These are phyloP conservation scores for Monilinia vaccinii-corymbosi DNA, from an alignment of 2,329 filamentous ascomycete genomes.

Conservation along the genomic window DNA sequence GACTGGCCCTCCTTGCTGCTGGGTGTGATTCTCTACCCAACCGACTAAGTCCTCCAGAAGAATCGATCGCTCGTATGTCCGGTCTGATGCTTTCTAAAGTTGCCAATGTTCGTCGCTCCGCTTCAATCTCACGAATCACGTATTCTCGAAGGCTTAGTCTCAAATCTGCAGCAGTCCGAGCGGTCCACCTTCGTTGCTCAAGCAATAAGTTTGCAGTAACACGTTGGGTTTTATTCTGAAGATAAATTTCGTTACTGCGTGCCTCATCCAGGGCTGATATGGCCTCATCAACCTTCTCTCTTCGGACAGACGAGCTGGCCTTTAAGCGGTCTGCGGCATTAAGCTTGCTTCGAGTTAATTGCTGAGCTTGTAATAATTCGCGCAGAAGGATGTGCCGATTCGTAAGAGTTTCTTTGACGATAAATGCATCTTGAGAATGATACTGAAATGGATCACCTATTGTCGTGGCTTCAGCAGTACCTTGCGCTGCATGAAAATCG, in stretches of 20 bases:
- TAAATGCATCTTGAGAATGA: constrained; percentile 90
- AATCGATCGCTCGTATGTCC: constrained; percentile 87
- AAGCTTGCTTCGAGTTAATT: constrained; percentile 71
- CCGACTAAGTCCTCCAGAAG: constrained; percentile 79
- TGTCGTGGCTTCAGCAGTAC: constrained; percentile 91
- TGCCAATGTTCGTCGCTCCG: constrained; percentile 82
- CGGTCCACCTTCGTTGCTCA: constrained; percentile 87
- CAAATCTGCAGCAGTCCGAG: constrained; percentile 75
- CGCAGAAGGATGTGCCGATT: constrained; percentile 95
- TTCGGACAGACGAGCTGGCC: constrained; percentile 72
- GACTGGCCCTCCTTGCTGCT: constrained; percentile 56
- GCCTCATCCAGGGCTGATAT: constrained; percentile 85
- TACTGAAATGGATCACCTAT: constrained; percentile 90
- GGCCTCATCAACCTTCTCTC: constrained; percentile 97
- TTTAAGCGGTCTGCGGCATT: constrained; percentile 84
- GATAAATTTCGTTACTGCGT: constrained; percentile 67
- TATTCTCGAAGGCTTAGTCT: constrained; percentile 81
- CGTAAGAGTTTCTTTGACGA: constrained; percentile 95
- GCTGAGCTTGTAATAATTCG: constrained; percentile 85
- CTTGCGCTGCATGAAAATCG: constrained; percentile 92
- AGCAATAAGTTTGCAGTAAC: constrained; percentile 83
- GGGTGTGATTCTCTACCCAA: constrained; percentile 86
- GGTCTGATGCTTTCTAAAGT: constrained; percentile 89
- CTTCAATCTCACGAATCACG: constrained; percentile 88
- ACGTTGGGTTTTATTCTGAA: constrained; percentile 76